phyloP scores from a whole-genome alignment of 352 stramenopile genomes.

The Pythium plurisporium region DNA sequence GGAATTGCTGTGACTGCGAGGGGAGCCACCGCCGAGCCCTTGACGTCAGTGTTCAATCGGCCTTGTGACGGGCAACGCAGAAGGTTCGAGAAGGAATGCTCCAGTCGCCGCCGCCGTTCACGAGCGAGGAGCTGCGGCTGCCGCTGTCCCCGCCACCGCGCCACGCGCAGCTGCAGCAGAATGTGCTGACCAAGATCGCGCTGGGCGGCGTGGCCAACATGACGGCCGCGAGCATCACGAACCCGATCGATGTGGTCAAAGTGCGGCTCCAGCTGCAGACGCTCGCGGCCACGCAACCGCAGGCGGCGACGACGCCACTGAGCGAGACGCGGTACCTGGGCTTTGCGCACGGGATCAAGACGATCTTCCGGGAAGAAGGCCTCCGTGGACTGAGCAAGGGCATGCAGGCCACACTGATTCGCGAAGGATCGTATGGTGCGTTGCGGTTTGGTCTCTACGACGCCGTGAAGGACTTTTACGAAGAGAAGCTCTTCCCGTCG shows the following conservation, averaged over 20 bases:
- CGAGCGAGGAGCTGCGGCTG: background rate
- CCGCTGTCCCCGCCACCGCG: conserved; percentile 4
- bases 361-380: conserved; percentile 58
- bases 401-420: conserved; percentile 52
- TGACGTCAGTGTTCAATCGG: conserved; percentile 2
- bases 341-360: conserved; percentile 50
- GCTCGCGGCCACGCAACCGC: background rate
- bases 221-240: conserved; percentile 39
- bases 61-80: too few relatives aligned
- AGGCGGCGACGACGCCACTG: background rate
- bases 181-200: conserved; percentile 55
- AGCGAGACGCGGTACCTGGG: conserved; percentile 43
- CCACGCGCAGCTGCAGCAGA: conserved; percentile 46
- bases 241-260: conserved; percentile 63
- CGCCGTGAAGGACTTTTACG: conserved; percentile 67
- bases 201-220: conserved; percentile 62
- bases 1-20: background rate
- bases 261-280: conserved; percentile 39
- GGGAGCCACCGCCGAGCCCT: background rate
- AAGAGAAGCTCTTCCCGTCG: conserved; percentile 41
- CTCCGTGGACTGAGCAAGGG: conserved; percentile 51
- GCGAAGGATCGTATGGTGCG: conserved; percentile 73
- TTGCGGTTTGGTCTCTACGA: conserved; percentile 81
- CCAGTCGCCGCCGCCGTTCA: conserved; percentile 2
- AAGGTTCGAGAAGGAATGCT: conserved; percentile 5